Evolutionary conservation across 2,329 filamentous ascomycete genomes (phyloP), one percentile per base, ranked within the genome.

Genomic region (Exophiala viscosa): DNA sequence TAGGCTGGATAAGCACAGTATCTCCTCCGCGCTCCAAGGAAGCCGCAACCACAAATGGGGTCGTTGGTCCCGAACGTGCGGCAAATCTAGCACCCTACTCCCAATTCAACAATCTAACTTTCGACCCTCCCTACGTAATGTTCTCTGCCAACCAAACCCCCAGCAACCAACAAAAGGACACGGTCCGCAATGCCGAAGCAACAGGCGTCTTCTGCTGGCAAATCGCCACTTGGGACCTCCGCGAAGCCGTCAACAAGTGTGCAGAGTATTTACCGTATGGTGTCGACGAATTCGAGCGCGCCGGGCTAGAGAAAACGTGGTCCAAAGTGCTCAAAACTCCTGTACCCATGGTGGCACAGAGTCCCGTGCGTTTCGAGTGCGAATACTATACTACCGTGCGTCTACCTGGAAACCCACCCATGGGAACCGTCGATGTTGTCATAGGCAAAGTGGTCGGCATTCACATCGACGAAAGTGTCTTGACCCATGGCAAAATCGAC

Each of bases 61-160:
- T 33, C 40, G 3, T 18, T 32, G 34, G 42, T 13, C 33, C 50
- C 36, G 54, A 46, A 14, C 57, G 50, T 2, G 62, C 67, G 44
- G 70, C 78, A 63, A 84, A 84, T 59, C 73, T 84, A 2, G 81
- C 81, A 0, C 81, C 81, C 0, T 84, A 80, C 67, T 76, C 70
- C 0, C 81, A 84, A 66, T 84, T 84, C 73, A 82, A 79, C 66
- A 84, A 84, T 58, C 73, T 84, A 0, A 82, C 78, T 31, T 84
- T 82, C 66, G 79, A 83, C 62, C 81, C 81, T 0, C 81, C 81
- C 0, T 82, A 82, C 61, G 76, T 84, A 23, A 81, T 84, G 76
- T 84, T 85, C 73, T 72, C 70, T 32, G 74, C 77, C 2, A 84
- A 84, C 66, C 78, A 83, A 63, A 80, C 76, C 0, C 67, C 73